A percentile compares a stretch with the other conserved stretches of the same genome.
phyloP scores from a whole-genome alignment of 2,329 filamentous ascomycete species.

The Aspergillus quadricinctus region DNA sequence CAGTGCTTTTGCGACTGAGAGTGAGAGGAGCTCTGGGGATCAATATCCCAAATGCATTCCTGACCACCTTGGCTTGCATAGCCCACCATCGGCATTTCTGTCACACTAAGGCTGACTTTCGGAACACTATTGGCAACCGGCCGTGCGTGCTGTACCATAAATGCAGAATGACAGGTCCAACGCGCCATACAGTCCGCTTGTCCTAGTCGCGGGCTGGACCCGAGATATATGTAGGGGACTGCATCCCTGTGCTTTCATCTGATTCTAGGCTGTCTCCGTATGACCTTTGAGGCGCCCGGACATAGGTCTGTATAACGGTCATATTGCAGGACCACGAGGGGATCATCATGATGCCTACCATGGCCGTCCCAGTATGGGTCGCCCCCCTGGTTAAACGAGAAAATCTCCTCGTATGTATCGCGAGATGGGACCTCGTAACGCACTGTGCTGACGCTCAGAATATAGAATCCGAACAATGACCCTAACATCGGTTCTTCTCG shows the following conservation, averaged over 20 bases:
- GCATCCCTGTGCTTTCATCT: background rate
- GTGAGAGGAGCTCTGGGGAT: background rate
- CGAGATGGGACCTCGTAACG: background rate
- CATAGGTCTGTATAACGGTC: background rate
- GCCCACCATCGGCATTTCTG: background rate
- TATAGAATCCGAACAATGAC: conserved; percentile 36
- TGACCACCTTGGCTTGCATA: background rate
- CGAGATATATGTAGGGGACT: conserved; percentile 2
- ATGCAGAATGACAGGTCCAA: conserved; percentile 25
- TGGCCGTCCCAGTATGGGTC: background rate
- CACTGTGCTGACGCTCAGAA: background rate
- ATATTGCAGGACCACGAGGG: background rate
- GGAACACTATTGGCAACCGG: background rate
- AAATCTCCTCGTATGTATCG: conserved; percentile 3
- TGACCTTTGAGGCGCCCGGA: background rate
- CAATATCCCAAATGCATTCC: background rate
- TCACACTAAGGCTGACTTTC: background rate
- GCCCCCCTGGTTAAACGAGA: background rate
- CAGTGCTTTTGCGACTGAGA: background rate
- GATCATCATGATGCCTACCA: background rate
- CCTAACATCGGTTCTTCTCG: conserved; percentile 40
- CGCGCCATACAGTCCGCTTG: conserved; percentile 3
- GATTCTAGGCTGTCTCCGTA: background rate
- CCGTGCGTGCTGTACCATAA: background rate
- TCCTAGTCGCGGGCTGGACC: conserved; percentile 7